Conservation (phyloP, 83 land plant species). For the Picea mariana region DNA sequence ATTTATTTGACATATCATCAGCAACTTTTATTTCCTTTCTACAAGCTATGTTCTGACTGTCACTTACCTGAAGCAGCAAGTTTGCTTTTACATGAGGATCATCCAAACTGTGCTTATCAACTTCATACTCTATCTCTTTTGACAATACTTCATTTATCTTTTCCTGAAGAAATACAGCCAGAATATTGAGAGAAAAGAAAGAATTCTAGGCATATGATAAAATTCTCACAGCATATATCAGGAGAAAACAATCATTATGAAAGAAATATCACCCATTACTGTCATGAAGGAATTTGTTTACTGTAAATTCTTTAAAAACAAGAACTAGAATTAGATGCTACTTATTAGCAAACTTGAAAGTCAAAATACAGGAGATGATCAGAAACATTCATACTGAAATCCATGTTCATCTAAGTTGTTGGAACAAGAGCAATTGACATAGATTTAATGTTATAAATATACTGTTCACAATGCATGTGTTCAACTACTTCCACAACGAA, state of each 20-base stretch:
- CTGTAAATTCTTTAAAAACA: not conserved
- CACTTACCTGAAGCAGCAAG: conserved; percentile 83
- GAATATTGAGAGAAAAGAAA: no score
- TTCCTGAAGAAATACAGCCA: conserved; percentile 45
- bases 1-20: not conserved
- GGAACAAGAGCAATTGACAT: not conserved
- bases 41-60: not conserved
- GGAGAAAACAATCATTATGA: not conserved
- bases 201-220: not conserved
- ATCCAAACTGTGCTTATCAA: conserved; percentile 77
- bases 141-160: conserved; percentile 74
- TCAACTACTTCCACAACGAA: not conserved
- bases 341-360: conserved; percentile 3
- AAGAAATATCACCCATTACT: not conserved
- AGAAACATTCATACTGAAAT: not conserved
- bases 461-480: not conserved
- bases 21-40: not conserved
- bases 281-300: not conserved
- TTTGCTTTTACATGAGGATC: conserved; percentile 98
- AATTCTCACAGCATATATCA: not conserved
- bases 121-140: conserved; percentile 59
- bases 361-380: not conserved
- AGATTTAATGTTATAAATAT: not conserved
- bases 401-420: not conserved
- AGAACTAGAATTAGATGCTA: not conserved